These are phyloP conservation scores for Conticribra guillardii DNA, from an alignment of 108 stramenopile species.

Conservation along the genomic window DNA sequence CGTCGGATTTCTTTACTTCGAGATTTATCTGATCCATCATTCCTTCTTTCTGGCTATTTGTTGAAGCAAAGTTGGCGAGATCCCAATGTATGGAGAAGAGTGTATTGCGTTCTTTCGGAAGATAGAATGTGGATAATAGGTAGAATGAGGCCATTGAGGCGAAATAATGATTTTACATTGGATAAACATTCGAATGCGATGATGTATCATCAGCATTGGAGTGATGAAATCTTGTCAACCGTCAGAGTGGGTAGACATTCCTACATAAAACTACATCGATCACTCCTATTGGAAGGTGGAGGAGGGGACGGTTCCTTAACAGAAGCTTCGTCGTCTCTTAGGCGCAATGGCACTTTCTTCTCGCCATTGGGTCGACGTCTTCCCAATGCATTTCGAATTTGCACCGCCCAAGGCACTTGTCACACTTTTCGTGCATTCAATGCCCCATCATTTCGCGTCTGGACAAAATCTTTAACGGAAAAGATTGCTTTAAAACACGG, in stretches of 20 bases:
- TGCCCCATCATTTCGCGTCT: constrained; percentile 31
- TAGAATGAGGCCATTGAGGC: constrained; percentile 36
- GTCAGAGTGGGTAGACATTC: constrained; percentile 36
- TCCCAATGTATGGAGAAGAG: constrained; percentile 55
- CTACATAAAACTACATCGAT: constrained; percentile 40
- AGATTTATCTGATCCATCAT: constrained; percentile 40
- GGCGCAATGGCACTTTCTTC: constrained; percentile 3
- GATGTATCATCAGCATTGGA: not conserved
- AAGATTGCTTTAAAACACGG: constrained; percentile 36
- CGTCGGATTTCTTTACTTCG: constrained; percentile 32
- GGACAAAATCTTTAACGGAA: constrained; percentile 35
- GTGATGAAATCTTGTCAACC: constrained; percentile 27
- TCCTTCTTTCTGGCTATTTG: constrained; percentile 52
- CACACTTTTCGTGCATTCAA: constrained; percentile 45
- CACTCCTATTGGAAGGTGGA: constrained; percentile 30
- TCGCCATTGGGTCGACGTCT: constrained; percentile 39
- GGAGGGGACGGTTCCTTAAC: constrained; percentile 10
- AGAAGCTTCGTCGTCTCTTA: constrained; percentile 9
- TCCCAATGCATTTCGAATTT: constrained; percentile 44
- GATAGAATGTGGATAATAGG: constrained; percentile 49
- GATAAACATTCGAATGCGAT: no score
- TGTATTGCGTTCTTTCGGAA: constrained; percentile 50
- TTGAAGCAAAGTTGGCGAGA: constrained; percentile 45
- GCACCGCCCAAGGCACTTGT: constrained; percentile 18
- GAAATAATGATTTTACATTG: not conserved